Evolutionary conservation across 106 monocot genomes (phyloP), one percentile per base, ranked within the genome.

Genomic region (Allium sativum): DNA sequence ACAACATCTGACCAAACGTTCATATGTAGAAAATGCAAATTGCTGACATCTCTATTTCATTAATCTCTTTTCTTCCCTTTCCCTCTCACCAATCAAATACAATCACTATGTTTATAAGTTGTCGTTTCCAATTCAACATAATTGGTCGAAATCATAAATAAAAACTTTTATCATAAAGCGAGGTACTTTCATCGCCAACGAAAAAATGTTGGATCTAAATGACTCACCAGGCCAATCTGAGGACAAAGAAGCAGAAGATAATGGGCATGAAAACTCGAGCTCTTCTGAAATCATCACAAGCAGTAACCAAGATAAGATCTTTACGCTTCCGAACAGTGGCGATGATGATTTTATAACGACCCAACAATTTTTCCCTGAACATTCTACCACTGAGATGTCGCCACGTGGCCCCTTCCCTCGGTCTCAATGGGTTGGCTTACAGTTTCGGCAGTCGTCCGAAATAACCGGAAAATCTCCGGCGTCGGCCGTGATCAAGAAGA

Each of bases 171-270:
- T 31, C 31, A 31, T 0, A 31, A 31, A 31, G 31, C 31, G 31
- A 31, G 1, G 5, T 31, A 31, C 31, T 31, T 31, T 31, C 31
- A 31, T 31, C 31, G 5, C 2, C 31, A 31, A 1, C 31, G 5
- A 31, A 42, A n/a, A 58, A 31, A 78, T 81, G 81, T 82, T 81
- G 81, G 75, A 86, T 70, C 78, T 86, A 6, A 86, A 86, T 62
- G 75, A 74, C 62, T 78, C 75, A 57, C 85, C 79, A 22, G 59
- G 59, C 21, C 58, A 57, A 55, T 11, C 5, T 45, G 12, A 9
- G 55, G 57, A 16, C 12, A 10, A 19, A 50, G 56, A 12, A 10
- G 18, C 12, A n/a, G 56, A 65, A 5, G 64, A 59, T 10, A 14
- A 20, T 18, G 53, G 18, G 53, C 40, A 18, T 40, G 52, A n/a